Conservation (phyloP, 2,329 filamentous ascomycete genomes). For the Aotearoamyces nothofagi region DNA sequence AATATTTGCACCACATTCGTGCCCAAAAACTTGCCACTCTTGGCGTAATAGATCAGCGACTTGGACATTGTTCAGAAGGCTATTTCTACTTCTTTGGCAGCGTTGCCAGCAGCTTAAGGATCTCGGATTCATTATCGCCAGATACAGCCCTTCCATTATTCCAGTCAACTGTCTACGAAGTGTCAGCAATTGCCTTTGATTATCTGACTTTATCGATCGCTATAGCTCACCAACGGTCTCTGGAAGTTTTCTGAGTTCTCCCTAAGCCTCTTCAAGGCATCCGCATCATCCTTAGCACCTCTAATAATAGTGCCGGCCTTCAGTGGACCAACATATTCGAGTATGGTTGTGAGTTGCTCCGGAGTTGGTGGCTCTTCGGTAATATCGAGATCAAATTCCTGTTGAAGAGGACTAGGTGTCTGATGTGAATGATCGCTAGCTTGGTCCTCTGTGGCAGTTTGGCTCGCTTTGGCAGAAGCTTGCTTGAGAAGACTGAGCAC, state of each 20-base stretch:
- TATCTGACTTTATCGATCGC: no score
- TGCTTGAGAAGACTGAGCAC: slow-evolving; percentile 69
- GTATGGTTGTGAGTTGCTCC: slow-evolving; percentile 70
- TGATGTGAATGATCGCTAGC: slow-evolving; percentile 50
- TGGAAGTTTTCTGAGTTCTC: slow-evolving; percentile 53
- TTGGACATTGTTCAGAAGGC: slow-evolving; percentile 1
- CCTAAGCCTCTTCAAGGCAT: slow-evolving; percentile 69
- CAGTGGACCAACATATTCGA: slow-evolving; percentile 61
- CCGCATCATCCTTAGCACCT: slow-evolving; percentile 57
- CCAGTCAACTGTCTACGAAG: slow-evolving; percentile 66
- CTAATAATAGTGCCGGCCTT: slow-evolving; percentile 51
- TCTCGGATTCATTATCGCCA: slow-evolving; percentile 76
- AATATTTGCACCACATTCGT: neutral
- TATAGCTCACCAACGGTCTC: slow-evolving; percentile 58
- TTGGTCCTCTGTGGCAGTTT: slow-evolving; percentile 59
- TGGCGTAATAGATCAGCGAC: slow-evolving; percentile 1
- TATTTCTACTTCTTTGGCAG: slow-evolving; percentile 25
- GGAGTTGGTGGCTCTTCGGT: slow-evolving; percentile 66
- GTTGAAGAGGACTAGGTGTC: slow-evolving; percentile 39
- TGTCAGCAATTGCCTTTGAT: no score
- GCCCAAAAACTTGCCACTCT: slow-evolving; percentile 3
- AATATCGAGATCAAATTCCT: slow-evolving; percentile 80
- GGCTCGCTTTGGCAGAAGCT: slow-evolving; percentile 51
- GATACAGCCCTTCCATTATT: slow-evolving; percentile 70
- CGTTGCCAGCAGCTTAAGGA: slow-evolving; percentile 62